Base-by-base conservation (phyloP, 768 basidiomycete species). In the Scleroderma bovista region DNA sequence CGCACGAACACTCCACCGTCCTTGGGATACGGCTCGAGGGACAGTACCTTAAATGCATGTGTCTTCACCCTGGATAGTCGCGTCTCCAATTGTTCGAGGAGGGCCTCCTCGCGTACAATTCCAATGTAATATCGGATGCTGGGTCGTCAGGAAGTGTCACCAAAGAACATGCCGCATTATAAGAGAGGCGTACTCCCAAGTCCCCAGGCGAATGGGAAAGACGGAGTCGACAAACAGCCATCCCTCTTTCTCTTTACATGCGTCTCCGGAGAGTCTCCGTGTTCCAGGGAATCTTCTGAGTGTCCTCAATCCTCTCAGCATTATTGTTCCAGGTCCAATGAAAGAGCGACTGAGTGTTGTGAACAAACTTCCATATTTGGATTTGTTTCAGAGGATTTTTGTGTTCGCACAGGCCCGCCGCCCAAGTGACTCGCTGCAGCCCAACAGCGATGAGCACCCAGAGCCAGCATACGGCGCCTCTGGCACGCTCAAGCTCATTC, bases 1-100 rank as follows among this genome's bases (percentile, higher is more conserved):
- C 74, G 75, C 33, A 93, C 83, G 61, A 91, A 93, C 15, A 89
- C 83, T 5, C 93, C 93, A 2, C 92, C 92, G 53, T 93, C 91
- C 58, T 93, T 94, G 46, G 69, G 66, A 53, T 81, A 75, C 7
- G 83, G 81, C 46, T 88, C 74, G 6, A 91, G 59, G 20, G 78
- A 75, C 4, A 84, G 59, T n/a, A 90, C 67, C 26, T 72, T 69
- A 60, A 93, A 88, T 32, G 70, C 72, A 55, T 82, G 78, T 1
- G 73, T 59, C 26, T 76, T 74, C 36, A 88, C 72, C 7, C 66
- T 55, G 12, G 76, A 71, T 8, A 93, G 70, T 31, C 80, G 72
- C 1, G 59, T 57, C 15, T 66, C 60, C 17, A 93, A 66, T 24
- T 61, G 51, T 3, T 65, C 69, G 23, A 88, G 70, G 1, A 90